Base-by-base conservation (phyloP, 495 filamentous ascomycete genomes). In the Aspergillus olivimuriae region DNA sequence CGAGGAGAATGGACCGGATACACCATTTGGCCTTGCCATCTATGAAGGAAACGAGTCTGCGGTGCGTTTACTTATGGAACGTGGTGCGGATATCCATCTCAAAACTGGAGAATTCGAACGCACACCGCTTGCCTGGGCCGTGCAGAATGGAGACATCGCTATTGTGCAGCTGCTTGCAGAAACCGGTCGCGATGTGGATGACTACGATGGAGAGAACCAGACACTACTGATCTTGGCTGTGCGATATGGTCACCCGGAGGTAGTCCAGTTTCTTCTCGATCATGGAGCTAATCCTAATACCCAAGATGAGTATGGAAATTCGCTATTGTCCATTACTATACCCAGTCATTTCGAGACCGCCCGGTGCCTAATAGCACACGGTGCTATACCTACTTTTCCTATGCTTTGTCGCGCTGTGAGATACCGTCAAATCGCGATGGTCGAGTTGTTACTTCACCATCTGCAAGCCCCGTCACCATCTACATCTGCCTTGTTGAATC, bases 171-270 rank as follows among this genome's bases (percentile, higher is more conserved):
- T 41, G 4, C 38, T 30, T 4, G 22, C 26, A 20, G 22, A 28
- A 8, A 9, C 19, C 8, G 38, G 38, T 26, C 14, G 20, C 20
- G 22, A 28, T 15, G 18, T 41, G 7, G 54, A 58, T 41, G 49
- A 48, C 2, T 43, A 31, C 4, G 46, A 61, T 28, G 26, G 46
- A n/a, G 44, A 53, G 16, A 43, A 46, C 2, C 44, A 44, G 22
- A 59, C 58, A 4, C 52, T 55, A 9, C 33, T 61, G 26, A 47
- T 47, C 23, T 39, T 26, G 23, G 58, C 58, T 23, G 56, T 51
- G 1, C 37, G 44, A 5, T 24, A 38, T 26, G 58, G 56, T 3
- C 12, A 52, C 34, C 18, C 43, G 17, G 50, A 53, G n/a, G 37
- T 51, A 20, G 46, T 57, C 0, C 24, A 48, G 14, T 23, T 44